A percentile compares a stretch with the other conserved stretches of the same genome.
Evolutionary conservation across 2,329 filamentous ascomycete species (phyloP).

Genomic region (Alternaria metachromatica): DNA sequence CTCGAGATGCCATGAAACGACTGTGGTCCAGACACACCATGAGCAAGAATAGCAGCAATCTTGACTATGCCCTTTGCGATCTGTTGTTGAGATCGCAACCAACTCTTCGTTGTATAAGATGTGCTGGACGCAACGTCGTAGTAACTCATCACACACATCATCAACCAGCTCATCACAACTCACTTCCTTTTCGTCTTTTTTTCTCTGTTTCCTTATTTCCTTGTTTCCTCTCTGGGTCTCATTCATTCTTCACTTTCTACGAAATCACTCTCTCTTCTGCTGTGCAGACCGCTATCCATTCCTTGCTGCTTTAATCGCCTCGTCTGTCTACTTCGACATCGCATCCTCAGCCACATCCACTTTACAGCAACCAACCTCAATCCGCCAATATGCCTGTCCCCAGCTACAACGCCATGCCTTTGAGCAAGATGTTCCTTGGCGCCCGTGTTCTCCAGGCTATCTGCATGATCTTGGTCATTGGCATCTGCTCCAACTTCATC

Average conservation of each 20-base stretch:
- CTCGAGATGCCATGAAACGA: slow-evolving; percentile 48
- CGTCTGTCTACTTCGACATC: slow-evolving; percentile 27
- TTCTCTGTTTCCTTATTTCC: slow-evolving; percentile 45
- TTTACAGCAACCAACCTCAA: slow-evolving; percentile 8
- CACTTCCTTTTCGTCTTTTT: slow-evolving; percentile 45
- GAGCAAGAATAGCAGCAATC: slow-evolving; percentile 45
- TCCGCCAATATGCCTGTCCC: slow-evolving; percentile 59
- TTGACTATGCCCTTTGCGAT: slow-evolving; percentile 28
- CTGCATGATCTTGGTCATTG: slow-evolving; percentile 77
- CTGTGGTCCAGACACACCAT: slow-evolving; percentile 32
- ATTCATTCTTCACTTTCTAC: slow-evolving; percentile 17
- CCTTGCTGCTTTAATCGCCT: slow-evolving; percentile 34
- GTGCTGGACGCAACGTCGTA: slow-evolving; percentile 20
- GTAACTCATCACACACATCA: slow-evolving; percentile 43
- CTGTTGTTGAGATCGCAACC: slow-evolving; percentile 25
- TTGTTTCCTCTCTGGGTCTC: slow-evolving; percentile 42
- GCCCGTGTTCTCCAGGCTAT: slow-evolving; percentile 74
- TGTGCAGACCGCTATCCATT: slow-evolving; percentile 45
- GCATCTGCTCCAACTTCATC: slow-evolving; percentile 83
- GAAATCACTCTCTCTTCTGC: slow-evolving; percentile 40
- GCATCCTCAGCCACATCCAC: slow-evolving; percentile 25
- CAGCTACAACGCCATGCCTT: slow-evolving; percentile 68
- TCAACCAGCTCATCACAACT: slow-evolving; percentile 40
- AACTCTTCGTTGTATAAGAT: slow-evolving; percentile 37
- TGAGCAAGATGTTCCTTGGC: slow-evolving; percentile 79